A percentile compares a stretch with the other conserved stretches of the same genome.
Conservation (phyloP, 2,329 filamentous ascomycete genomes). For the Talaromyces sp. region DNA sequence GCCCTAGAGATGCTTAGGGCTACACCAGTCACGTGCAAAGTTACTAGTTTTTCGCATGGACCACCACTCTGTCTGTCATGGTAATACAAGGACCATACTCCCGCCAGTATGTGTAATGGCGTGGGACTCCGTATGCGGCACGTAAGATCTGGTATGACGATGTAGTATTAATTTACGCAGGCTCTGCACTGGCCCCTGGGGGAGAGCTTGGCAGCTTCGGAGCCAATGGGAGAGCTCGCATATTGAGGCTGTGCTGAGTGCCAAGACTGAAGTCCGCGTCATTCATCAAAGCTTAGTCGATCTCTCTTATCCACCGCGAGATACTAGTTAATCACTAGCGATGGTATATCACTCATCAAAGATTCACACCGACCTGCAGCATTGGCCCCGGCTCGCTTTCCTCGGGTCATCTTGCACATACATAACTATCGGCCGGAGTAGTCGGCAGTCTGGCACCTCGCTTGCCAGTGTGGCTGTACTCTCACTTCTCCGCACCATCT, state of each 20-base stretch:
- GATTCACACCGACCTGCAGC: no score
- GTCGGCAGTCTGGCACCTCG: neutral
- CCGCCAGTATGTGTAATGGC: neutral
- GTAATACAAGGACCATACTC: neutral
- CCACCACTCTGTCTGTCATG: neutral
- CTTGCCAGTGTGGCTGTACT: slow-evolving; percentile 7
- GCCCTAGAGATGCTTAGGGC: neutral
- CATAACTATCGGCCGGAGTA: neutral
- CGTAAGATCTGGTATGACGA: neutral
- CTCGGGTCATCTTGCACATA: neutral
- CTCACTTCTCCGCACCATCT: slow-evolving; percentile 6
- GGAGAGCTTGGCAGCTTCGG: neutral
- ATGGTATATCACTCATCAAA: neutral
- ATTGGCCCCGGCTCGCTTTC: no score
- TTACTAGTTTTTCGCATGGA: no score
- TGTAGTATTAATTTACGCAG: neutral
- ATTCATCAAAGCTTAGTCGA: slow-evolving; percentile 1
- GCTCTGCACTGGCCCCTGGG: no score
- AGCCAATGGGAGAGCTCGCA: neutral
- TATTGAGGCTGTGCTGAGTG: slow-evolving; percentile 13
- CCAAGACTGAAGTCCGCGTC: neutral
- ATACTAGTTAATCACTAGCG: neutral
- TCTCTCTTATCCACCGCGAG: neutral
- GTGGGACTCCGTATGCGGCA: neutral
- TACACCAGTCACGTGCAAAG: neutral